These are phyloP conservation scores for Acorus calamus DNA, from an alignment of 106 monocot genomes.

Conservation along the genomic window DNA sequence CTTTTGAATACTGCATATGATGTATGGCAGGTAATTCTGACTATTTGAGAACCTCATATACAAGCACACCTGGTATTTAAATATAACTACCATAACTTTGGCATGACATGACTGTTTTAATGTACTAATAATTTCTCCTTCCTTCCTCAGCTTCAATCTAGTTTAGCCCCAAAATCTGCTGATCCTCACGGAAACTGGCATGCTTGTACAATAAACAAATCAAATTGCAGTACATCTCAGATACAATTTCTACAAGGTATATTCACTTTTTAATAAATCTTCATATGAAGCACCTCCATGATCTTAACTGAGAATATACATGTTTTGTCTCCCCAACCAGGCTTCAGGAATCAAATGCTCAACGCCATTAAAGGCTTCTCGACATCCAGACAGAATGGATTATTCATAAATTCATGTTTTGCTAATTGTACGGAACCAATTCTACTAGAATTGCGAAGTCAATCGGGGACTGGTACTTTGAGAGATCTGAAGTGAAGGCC, in stretches of 20 bases:
- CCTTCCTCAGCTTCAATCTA: constrained; percentile 45
- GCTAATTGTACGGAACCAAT: constrained; percentile 14
- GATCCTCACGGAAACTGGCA: constrained; percentile 57
- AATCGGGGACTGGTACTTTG: constrained; percentile 64
- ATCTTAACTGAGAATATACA: not conserved
- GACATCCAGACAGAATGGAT: not conserved
- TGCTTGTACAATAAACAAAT: constrained; percentile 34
- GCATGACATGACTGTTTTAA: too few relatives aligned
- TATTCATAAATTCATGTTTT: constrained; percentile 32
- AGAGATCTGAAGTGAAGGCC: constrained; percentile 26
- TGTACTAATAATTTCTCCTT: not conserved
- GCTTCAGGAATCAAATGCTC: constrained; percentile 17
- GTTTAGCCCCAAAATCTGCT: constrained; percentile 38
- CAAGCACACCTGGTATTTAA: too few relatives aligned
- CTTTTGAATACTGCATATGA: constrained; percentile 90
- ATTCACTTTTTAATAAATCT: too few relatives aligned
- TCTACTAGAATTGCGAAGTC: constrained; percentile 31
- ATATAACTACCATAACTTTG: too few relatives aligned
- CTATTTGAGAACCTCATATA: too few relatives aligned
- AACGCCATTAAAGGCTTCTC: constrained; percentile 1
- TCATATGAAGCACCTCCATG: too few relatives aligned
- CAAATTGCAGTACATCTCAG: constrained; percentile 38
- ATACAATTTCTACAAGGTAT: constrained; percentile 60
- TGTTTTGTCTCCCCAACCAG: constrained; percentile 1
- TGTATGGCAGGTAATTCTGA: constrained; percentile 78